Conservation (phyloP, 2,329 filamentous ascomycete species). For the Sporothrix brunneoviolacea region DNA sequence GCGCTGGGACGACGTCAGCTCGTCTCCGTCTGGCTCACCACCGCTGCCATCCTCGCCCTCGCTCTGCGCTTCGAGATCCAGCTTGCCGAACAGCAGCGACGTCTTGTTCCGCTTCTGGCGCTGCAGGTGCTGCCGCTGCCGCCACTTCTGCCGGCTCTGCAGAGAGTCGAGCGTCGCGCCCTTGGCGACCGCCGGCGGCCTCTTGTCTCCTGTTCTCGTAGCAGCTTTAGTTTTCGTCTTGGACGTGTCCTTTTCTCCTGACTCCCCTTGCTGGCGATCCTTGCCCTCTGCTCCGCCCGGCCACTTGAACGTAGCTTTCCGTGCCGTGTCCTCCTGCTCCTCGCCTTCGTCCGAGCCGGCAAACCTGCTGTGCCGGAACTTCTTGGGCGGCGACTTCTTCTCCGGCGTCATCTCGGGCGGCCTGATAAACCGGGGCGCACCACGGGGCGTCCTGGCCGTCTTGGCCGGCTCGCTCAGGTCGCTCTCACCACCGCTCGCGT, state of each 20-base stretch:
- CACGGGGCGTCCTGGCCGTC: neutral
- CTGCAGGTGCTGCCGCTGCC: neutral
- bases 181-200: neutral
- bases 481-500: neutral
- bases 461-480: neutral
- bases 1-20: no score
- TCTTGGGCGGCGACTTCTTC: neutral
- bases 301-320: neutral
- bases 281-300: neutral
- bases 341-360: neutral
- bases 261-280: neutral
- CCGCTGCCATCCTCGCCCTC: no score
- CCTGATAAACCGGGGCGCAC: neutral
- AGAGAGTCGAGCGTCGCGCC: neutral
- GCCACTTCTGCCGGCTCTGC: slow-evolving; percentile 4
- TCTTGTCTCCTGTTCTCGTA: neutral
- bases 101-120: neutral
- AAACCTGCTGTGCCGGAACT: slow-evolving; percentile 11
- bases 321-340: neutral
- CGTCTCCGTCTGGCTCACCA: no score
- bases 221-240: neutral
- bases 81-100: neutral
- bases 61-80: neutral
- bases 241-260: neutral
- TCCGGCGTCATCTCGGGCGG: slow-evolving; percentile 1